Conservation (phyloP, 31 red algal species). For the Odonthalia washingtoniensis region DNA sequence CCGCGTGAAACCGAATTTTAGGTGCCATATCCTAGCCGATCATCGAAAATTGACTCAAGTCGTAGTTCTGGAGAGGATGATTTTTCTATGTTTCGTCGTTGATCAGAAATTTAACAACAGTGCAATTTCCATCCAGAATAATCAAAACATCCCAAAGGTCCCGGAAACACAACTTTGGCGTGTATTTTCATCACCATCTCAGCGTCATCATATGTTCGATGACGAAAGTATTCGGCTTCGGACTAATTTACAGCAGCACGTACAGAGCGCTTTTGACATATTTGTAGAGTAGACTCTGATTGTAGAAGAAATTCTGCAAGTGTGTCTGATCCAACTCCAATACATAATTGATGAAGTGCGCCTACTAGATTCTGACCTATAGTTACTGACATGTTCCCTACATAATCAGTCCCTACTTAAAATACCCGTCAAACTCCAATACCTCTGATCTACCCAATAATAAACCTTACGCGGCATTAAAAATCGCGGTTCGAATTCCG, state of each 20-base stretch:
- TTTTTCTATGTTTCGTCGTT: slow-evolving; percentile 21
- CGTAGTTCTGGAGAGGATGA: not conserved
- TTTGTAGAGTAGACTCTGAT: not conserved
- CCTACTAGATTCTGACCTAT: slow-evolving; percentile 39
- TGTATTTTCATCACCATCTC: not conserved
- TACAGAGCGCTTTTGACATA: slow-evolving; percentile 2
- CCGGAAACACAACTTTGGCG: not conserved
- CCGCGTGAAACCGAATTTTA: slow-evolving; percentile 26
- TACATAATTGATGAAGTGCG: slow-evolving; percentile 13
- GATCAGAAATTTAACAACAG: not conserved
- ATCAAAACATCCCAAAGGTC: slow-evolving; percentile 17
- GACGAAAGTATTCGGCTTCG: slow-evolving; percentile 28
- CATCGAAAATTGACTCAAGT: not conserved
- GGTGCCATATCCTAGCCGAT: slow-evolving; percentile 24
- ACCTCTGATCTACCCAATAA: not conserved
- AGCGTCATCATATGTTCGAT: slow-evolving; percentile 6
- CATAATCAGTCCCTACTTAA: slow-evolving; percentile 13
- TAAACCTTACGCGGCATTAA: not conserved
- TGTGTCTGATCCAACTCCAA: slow-evolving; percentile 5
- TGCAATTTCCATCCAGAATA: slow-evolving; percentile 22
- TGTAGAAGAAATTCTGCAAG: slow-evolving; percentile 16
- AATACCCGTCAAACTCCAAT: slow-evolving; percentile 28
- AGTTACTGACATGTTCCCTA: slow-evolving; percentile 40
- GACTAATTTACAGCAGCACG: not conserved
- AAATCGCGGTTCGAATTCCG: slow-evolving; percentile 36